Evolutionary conservation across 345 rosid genomes (phyloP).

Genomic region (Aquilaria malaccensis): DNA sequence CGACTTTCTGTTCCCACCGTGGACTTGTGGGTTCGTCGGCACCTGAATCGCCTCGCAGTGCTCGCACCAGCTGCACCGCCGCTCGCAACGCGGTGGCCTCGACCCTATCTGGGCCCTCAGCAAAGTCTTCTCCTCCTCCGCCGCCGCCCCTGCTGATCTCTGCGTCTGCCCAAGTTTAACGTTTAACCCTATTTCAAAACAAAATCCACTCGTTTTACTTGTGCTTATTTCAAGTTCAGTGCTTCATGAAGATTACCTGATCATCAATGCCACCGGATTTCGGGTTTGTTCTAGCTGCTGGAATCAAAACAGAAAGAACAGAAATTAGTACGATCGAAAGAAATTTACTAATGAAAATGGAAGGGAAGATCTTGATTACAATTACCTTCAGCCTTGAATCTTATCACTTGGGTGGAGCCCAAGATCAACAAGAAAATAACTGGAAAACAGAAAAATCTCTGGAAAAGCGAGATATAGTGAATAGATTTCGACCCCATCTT

Average conservation of each 20-base stretch:
- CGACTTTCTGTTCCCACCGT: constrained; percentile 18
- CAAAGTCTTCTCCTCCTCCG: constrained; percentile 27
- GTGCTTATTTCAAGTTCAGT: not conserved
- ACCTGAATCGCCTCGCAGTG: constrained; percentile 91
- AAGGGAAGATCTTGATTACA: not conserved
- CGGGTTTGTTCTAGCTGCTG: constrained; percentile 52
- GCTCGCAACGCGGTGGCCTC: constrained; percentile 81
- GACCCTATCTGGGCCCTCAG: constrained; percentile 76
- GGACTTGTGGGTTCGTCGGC: constrained; percentile 62
- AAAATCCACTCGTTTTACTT: not conserved
- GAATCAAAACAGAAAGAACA: constrained; percentile 2
- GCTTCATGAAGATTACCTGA: not conserved
- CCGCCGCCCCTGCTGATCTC: not conserved
- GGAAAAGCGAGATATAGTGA: constrained; percentile 6
- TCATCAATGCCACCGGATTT: constrained; percentile 32
- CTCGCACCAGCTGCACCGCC: constrained; percentile 68
- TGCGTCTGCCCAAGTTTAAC: constrained; percentile 13
- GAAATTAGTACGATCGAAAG: not conserved
- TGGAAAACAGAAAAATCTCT: constrained; percentile 18
- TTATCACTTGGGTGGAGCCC: constrained; percentile 35
- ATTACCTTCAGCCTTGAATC: constrained; percentile 49
- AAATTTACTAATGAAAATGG: not conserved
- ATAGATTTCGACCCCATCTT: constrained; percentile 23
- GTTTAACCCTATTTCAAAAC: not conserved
- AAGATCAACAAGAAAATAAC: constrained; percentile 39